Evolutionary conservation across 2,329 filamentous ascomycete genomes (phyloP), one percentile per base, ranked within the genome.

Genomic region (Pseudocercospora fuligena): DNA sequence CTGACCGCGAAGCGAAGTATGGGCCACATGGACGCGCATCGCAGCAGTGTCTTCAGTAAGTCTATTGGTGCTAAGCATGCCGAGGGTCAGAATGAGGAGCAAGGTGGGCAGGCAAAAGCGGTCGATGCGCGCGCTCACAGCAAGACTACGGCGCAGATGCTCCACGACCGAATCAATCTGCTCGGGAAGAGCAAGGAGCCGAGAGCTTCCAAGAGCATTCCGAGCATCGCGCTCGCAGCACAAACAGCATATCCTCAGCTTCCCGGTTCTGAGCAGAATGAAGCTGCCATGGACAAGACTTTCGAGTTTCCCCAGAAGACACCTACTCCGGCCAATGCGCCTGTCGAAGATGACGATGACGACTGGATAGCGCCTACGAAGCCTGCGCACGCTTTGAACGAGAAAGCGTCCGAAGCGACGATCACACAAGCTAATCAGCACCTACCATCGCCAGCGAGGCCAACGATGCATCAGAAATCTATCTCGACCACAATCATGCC

Each of bases 91-190:
- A 84, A 88, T 40, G 84, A 84, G 4, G 84, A 86, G 80, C 83
- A 89, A 49, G 73, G 83, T 23, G 79, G 81, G 63, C 80, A 86
- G 66, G 77, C 82, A n/a, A 76, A 69, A 47, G 12, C 66, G 9
- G 66, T 68, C 19, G 72, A 73, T 31, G 84, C 86, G 5, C 86
- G 84, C 71, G 79, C 86, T 1, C 90, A 94, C 75, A 93, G 89
- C 79, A 96, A 96, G 78, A 94, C 93, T 0, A 96, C 95, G n/a
- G 97, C 95, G 0, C 94, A 98, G 78, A 86, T 92, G 51, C 84
- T 99, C 16, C 93, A 97, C 71, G 94, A 98, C 74, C 93, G 94
- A 73, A 98, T 99, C 73, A 97, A 89, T 69, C 87, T 89, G 84
- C 84, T 91, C 46, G 86, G 86, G 40, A 83, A 89, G 79, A 80